phyloP scores from a whole-genome alignment of 257 asterid species.

The Hygrophila difformis region DNA sequence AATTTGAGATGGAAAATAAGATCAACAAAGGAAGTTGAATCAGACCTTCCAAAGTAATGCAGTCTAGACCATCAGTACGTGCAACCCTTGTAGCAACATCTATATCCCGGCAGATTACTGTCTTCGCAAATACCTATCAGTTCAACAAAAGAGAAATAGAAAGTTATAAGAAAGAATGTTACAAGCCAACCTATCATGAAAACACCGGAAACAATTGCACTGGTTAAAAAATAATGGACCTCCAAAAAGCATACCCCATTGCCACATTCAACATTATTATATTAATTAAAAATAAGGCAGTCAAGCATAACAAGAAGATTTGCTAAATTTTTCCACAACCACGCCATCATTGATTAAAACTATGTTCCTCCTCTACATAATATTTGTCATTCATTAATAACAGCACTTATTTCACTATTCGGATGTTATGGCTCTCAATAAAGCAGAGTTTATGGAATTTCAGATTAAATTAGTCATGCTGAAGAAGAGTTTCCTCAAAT shows the following conservation, averaged over 20 bases:
- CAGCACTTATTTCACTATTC: background rate
- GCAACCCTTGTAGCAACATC: slow-evolving; percentile 97
- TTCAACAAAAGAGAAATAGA: slow-evolving; percentile 16
- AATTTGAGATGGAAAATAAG: slow-evolving; percentile 9
- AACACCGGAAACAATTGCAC: slow-evolving; percentile 2
- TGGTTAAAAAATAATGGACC: slow-evolving; percentile 10
- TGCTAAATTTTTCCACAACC: background rate
- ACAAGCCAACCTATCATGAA: slow-evolving; percentile 11
- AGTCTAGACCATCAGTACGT: slow-evolving; percentile 78
- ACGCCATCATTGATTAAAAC: background rate
- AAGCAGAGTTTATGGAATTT: background rate
- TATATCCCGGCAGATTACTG: slow-evolving; percentile 88
- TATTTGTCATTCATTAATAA: background rate
- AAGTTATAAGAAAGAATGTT: slow-evolving; percentile 11
- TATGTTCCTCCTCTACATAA: no score
- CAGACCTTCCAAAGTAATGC: slow-evolving; percentile 92
- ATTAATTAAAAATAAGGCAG: background rate
- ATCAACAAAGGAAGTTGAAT: slow-evolving; percentile 18
- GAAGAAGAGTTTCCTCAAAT: background rate
- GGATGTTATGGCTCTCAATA: slow-evolving; percentile 1
- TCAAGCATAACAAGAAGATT: background rate
- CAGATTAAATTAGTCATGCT: background rate
- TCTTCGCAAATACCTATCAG: slow-evolving; percentile 76
- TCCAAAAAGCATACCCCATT: slow-evolving; percentile 8
- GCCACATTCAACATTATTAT: background rate